phyloP scores from a whole-genome alignment of 441 rosid species.

The Erodium trifolium region DNA sequence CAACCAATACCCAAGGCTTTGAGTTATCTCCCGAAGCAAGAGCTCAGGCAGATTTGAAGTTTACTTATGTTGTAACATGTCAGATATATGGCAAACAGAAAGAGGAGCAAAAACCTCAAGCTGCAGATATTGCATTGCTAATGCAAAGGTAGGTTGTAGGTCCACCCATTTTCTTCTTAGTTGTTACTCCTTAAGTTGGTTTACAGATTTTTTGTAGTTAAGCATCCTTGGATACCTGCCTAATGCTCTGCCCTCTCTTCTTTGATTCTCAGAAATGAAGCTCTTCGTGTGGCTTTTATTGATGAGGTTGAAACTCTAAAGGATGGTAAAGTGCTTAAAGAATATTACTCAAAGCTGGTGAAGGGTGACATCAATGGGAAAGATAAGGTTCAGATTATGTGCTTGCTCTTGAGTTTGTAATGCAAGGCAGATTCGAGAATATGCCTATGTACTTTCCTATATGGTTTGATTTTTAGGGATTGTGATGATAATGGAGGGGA shows the following conservation, averaged over 20 bases:
- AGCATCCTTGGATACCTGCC: background rate
- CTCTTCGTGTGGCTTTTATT: conserved; percentile 96
- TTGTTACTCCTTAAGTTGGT: background rate
- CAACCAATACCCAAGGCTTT: conserved; percentile 63
- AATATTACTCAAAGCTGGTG: conserved; percentile 93
- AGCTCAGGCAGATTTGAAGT: conserved; percentile 86
- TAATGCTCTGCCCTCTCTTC: conserved; percentile 14
- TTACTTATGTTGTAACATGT: conserved; percentile 91
- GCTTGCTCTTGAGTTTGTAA: conserved; percentile 1
- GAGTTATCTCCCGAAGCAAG: conserved; percentile 92
- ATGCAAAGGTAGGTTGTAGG: conserved; percentile 69
- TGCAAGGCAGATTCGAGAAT: background rate
- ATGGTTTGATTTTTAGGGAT: background rate
- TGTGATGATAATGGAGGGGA: background rate
- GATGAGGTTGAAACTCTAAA: conserved; percentile 79
- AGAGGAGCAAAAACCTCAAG: conserved; percentile 93
- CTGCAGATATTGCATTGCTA: conserved; percentile 81
- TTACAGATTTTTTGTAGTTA: background rate
- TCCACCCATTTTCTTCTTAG: background rate
- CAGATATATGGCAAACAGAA: conserved; percentile 98
- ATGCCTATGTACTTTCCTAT: background rate
- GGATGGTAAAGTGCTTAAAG: conserved; percentile 67
- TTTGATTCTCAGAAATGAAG: conserved; percentile 76
- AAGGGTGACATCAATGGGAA: conserved; percentile 95
- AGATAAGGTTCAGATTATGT: conserved; percentile 60